Percentiles rank a stretch among this genome's conserved stretches.
Conservation (phyloP, 257 asterid species). For the Rehmannia glutinosa region DNA sequence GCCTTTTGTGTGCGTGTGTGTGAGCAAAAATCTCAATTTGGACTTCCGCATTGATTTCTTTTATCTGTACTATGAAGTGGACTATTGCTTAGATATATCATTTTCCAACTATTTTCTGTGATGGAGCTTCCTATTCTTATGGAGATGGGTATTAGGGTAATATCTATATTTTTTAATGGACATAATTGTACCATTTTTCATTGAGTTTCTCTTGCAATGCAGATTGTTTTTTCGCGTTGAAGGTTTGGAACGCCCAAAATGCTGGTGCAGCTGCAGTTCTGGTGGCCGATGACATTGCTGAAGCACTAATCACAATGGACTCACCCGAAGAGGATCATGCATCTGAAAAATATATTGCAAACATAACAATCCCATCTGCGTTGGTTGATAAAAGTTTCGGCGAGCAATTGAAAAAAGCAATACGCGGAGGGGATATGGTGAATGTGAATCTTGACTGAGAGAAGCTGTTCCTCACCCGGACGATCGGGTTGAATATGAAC, state of each 20-base stretch:
- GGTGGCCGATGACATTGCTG: conserved; percentile 41
- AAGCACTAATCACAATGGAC: conserved; percentile 46
- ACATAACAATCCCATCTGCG: conserved; percentile 51
- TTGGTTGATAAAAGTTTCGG: conserved; percentile 40
- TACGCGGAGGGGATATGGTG: conserved; percentile 35
- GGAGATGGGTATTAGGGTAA: background rate
- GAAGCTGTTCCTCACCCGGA: conserved; percentile 61
- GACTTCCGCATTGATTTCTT: background rate
- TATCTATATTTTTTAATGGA: background rate
- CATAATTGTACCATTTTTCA: background rate
- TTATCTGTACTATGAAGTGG: no score
- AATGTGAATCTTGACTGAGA: conserved; percentile 49
- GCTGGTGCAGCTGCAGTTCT: conserved; percentile 60
- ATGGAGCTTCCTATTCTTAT: background rate
- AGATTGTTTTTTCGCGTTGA: conserved; percentile 49
- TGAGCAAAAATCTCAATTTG: background rate
- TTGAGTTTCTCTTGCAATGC: conserved; percentile 11
- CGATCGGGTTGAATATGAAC: conserved; percentile 43
- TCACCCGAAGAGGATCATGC: conserved; percentile 40
- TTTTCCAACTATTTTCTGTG: background rate
- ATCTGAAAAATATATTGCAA: conserved; percentile 36
- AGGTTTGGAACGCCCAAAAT: conserved; percentile 52
- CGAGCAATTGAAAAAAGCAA: conserved; percentile 36
- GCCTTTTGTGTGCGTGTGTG: background rate
- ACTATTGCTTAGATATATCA: background rate